Evolutionary conservation across 2,329 filamentous ascomycete species (phyloP).

Genomic region (Penicillium sp.): DNA sequence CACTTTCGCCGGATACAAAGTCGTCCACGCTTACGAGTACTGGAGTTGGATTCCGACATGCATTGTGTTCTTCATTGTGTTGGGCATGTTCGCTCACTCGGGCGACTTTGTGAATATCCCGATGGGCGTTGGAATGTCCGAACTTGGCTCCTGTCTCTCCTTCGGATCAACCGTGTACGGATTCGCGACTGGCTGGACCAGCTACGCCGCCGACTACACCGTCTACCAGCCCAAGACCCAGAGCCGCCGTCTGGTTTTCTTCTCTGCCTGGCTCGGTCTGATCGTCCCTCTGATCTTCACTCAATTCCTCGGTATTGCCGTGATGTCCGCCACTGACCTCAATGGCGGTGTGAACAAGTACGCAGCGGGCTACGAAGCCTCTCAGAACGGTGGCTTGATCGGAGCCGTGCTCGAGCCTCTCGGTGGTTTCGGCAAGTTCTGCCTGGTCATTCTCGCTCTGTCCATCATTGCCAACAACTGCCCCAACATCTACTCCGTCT

Average conservation of each 20-base stretch:
- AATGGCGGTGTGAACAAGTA: constrained; percentile 56
- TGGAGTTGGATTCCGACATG: constrained; percentile 73
- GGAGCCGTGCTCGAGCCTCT: constrained; percentile 65
- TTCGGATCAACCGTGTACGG: constrained; percentile 69
- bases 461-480: constrained; percentile 72
- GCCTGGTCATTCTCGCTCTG: constrained; percentile 66
- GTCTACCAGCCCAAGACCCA: constrained; percentile 71
- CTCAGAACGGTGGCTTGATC: constrained; percentile 68
- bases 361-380: constrained; percentile 54
- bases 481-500: constrained; percentile 71
- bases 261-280: constrained; percentile 69
- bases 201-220: constrained; percentile 76
- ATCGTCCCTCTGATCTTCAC: constrained; percentile 73
- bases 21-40: constrained; percentile 77
- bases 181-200: constrained; percentile 73
- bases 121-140: constrained; percentile 60
- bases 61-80: constrained; percentile 71
- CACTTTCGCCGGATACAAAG: constrained; percentile 73
- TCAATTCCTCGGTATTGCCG: constrained; percentile 70
- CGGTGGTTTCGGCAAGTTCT: constrained; percentile 72
- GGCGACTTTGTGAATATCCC: constrained; percentile 65
- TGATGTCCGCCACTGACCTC: constrained; percentile 64
- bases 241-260: constrained; percentile 64
- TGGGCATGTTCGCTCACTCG: constrained; percentile 68
- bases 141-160: constrained; percentile 64